phyloP scores from a whole-genome alignment of 1,284 basidiomycete species.

The Ceratorhiza oryzae-sativae region DNA sequence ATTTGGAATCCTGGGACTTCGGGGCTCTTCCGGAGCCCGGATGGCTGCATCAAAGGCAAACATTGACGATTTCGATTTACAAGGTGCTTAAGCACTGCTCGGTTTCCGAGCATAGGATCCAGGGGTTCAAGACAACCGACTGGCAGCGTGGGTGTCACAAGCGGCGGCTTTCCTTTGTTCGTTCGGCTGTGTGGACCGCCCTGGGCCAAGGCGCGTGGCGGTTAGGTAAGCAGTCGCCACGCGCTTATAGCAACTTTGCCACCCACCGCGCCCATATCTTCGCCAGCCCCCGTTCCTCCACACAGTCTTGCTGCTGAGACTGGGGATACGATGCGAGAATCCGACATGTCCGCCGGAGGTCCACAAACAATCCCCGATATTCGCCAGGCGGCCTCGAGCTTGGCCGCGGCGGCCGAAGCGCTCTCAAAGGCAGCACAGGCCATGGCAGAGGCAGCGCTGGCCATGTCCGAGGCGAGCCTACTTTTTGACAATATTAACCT shows the following conservation, averaged over 20 bases:
- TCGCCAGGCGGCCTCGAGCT: neutral
- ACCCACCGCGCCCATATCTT: neutral
- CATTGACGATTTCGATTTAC: too few species aligned
- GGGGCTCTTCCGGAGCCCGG: too few species aligned
- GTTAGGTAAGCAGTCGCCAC: neutral
- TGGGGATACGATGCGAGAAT: too few species aligned
- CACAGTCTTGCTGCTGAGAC: too few species aligned
- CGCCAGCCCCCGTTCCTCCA: neutral
- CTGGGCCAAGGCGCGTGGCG: neutral
- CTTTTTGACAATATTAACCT: neutral
- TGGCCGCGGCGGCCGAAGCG: slow-evolving; percentile 16
- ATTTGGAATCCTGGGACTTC: too few species aligned
- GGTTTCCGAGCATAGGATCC: too few species aligned
- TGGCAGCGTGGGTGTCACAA: too few species aligned
- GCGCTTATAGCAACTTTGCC: neutral
- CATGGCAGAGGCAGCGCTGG: slow-evolving; percentile 1
- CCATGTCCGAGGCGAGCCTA: slow-evolving; percentile 6
- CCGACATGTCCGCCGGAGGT: too few species aligned
- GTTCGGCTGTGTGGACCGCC: neutral
- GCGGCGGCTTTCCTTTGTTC: neutral
- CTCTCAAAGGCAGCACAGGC: slow-evolving; percentile 11
- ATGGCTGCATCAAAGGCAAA: too few species aligned
- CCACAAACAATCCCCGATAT: neutral
- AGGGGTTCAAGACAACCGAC: too few species aligned
- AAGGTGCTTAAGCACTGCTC: too few species aligned